Evolutionary conservation across 106 monocot species (phyloP).

Genomic region (Acanthochlamys bracteata): DNA sequence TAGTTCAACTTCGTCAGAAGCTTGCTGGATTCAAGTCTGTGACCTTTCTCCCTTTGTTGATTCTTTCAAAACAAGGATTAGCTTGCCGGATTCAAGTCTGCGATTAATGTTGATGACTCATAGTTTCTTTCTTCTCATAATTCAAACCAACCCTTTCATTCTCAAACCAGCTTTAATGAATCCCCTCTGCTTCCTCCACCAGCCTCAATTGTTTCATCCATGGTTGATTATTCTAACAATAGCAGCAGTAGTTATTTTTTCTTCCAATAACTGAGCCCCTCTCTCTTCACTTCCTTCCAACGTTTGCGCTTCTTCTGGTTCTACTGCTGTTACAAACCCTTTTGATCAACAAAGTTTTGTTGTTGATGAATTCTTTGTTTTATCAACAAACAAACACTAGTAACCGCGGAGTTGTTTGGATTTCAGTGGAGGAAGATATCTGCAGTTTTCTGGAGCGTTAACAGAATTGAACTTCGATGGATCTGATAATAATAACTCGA

Average conservation of each 20-base stretch:
- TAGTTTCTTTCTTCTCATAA: constrained; percentile 1
- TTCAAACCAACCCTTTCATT: neutral
- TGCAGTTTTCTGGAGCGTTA: constrained; percentile 4
- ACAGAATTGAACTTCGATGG: constrained; percentile 8
- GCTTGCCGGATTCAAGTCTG: constrained; percentile 40
- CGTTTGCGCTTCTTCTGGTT: too few species aligned
- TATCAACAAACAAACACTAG: neutral
- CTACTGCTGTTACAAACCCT: too few species aligned
- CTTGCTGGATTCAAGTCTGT: too few species aligned
- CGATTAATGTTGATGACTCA: constrained; percentile 56
- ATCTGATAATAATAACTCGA: constrained; percentile 14
- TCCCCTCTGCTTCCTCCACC: constrained; percentile 27
- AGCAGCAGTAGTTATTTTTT: constrained; percentile 3
- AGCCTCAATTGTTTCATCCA: constrained; percentile 1
- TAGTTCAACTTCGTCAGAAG: too few species aligned
- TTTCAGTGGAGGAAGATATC: neutral
- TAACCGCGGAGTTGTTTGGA: constrained; percentile 17
- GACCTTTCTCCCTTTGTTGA: neutral
- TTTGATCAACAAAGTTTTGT: too few species aligned
- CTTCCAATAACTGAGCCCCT: neutral
- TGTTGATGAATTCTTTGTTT: neutral
- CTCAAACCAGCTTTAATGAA: constrained; percentile 10
- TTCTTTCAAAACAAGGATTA: constrained; percentile 25
- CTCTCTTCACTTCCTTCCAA: too few species aligned
- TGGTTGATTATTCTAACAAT: neutral